These are phyloP conservation scores for Tuber brumale DNA, from an alignment of 495 filamentous ascomycete genomes.

Conservation along the genomic window DNA sequence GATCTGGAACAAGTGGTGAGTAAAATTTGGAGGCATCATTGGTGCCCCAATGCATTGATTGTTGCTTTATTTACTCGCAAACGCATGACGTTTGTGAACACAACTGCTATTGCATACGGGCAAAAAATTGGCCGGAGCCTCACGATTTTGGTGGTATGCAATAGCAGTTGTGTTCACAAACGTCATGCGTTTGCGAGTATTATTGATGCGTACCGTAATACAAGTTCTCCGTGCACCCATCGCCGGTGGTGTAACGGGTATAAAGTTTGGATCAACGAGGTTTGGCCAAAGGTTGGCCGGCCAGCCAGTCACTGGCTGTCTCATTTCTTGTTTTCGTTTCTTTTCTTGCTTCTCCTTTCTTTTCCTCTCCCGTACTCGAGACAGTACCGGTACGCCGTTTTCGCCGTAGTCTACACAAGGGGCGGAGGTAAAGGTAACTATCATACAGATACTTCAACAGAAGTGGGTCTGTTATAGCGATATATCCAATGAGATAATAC, in stretches of 20 bases:
- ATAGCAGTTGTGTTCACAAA: too few relatives aligned
- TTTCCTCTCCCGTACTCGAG: too few relatives aligned
- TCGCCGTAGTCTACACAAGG: not conserved
- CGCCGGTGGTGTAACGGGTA: not conserved
- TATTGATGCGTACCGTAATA: not conserved
- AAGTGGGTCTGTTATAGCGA: not conserved
- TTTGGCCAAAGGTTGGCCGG: not conserved
- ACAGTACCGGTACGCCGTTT: not conserved
- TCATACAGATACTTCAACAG: not conserved
- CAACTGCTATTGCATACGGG: too few relatives aligned
- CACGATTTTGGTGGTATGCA: too few relatives aligned
- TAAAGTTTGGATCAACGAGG: not conserved
- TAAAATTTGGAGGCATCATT: not conserved
- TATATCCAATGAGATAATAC: not conserved
- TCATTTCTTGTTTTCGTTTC: not conserved
- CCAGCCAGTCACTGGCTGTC: not conserved
- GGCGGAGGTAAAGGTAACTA: not conserved
- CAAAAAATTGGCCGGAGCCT: too few relatives aligned
- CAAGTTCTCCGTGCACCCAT: not conserved
- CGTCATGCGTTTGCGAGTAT: too few relatives aligned
- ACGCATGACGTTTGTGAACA: too few relatives aligned
- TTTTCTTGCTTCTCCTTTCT: not conserved
- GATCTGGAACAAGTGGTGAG: not conserved
- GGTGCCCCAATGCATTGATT: not conserved
- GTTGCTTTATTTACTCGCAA: too few relatives aligned